Percentiles rank a stretch among this genome's conserved stretches.
phyloP scores from a whole-genome alignment of 192 early-diverging fungal genomes.

The Dissophora globulifera region DNA sequence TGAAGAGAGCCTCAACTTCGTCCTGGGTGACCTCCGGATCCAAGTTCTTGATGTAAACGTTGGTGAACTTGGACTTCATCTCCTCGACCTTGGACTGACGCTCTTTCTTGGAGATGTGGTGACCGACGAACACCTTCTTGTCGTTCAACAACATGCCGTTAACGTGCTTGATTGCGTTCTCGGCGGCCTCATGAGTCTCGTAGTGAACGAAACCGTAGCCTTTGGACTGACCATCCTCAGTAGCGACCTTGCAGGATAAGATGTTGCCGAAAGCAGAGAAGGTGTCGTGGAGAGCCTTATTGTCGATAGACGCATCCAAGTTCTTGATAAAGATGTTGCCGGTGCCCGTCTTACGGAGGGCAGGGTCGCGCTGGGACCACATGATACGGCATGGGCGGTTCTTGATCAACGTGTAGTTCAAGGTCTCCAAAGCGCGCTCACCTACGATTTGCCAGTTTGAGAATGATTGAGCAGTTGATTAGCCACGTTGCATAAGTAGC shows the following conservation, averaged over 20 bases:
- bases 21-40: constrained; percentile 79
- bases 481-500: too few relatives aligned
- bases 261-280: constrained; percentile 97
- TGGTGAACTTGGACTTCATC: constrained; percentile 90
- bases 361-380: constrained; percentile 99
- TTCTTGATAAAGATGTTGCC: constrained; percentile 99
- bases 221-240: constrained; percentile 83
- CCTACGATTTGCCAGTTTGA: constrained; percentile 65
- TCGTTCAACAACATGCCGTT: constrained; percentile 99
- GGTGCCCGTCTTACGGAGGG: constrained; percentile 86
- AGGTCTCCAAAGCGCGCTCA: constrained; percentile 89
- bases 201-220: constrained; percentile 99
- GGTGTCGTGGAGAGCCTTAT: constrained; percentile 98
- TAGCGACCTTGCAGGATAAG: constrained; percentile 95
- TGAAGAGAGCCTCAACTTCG: constrained; percentile 81
- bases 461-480: too few relatives aligned
- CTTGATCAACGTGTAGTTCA: constrained; percentile 98
- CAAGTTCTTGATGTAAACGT: constrained; percentile 97
- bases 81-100: constrained; percentile 89
- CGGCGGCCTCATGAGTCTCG: constrained; percentile 91
- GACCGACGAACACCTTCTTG: constrained; percentile 93
- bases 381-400: constrained; percentile 98
- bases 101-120: constrained; percentile 90
- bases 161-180: constrained; percentile 94
- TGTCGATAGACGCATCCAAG: constrained; percentile 95